A percentile compares a stretch with the other conserved stretches of the same genome.
phyloP scores from a whole-genome alignment of 129 eudicot species.

The Chrysanthemum seticuspe region DNA sequence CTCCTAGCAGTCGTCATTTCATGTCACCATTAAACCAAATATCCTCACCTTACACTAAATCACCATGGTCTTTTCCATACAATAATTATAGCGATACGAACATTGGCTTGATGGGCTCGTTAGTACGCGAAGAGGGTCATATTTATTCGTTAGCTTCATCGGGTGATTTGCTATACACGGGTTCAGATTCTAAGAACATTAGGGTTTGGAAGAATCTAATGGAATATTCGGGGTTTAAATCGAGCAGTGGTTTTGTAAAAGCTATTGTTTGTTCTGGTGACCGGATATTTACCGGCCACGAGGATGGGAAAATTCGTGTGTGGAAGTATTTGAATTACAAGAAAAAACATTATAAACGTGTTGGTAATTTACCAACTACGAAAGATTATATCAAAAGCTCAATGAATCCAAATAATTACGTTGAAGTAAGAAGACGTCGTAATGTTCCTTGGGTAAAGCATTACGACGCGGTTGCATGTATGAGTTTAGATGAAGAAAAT shows the following conservation, averaged over 20 bases:
- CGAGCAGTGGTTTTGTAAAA: constrained; percentile 83
- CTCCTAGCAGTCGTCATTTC: constrained; percentile 30
- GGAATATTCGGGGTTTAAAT: constrained; percentile 82
- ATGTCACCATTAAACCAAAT: constrained; percentile 50
- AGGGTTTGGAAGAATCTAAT: constrained; percentile 75
- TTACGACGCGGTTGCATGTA: constrained; percentile 72
- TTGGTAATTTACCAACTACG: constrained; percentile 71
- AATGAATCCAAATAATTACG: constrained; percentile 60
- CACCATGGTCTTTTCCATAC: constrained; percentile 65
- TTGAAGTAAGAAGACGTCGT: constrained; percentile 51
- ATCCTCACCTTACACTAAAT: constrained; percentile 55
- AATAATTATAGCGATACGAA: constrained; percentile 2
- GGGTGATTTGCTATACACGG: constrained; percentile 65
- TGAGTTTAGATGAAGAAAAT: constrained; percentile 52
- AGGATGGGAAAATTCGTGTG: constrained; percentile 84
- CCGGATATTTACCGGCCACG: constrained; percentile 78
- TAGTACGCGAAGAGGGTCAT: constrained; percentile 86
- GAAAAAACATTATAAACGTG: constrained; percentile 45
- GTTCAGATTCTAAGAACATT: constrained; percentile 77
- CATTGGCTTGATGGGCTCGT: constrained; percentile 67
- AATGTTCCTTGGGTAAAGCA: constrained; percentile 77
- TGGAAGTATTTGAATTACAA: constrained; percentile 51
- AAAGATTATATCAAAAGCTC: constrained; percentile 59
- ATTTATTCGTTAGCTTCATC: constrained; percentile 75
- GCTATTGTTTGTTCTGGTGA: constrained; percentile 62